phyloP scores from a whole-genome alignment of 2,329 filamentous ascomycete genomes.

The Periconia macrospinosa region DNA sequence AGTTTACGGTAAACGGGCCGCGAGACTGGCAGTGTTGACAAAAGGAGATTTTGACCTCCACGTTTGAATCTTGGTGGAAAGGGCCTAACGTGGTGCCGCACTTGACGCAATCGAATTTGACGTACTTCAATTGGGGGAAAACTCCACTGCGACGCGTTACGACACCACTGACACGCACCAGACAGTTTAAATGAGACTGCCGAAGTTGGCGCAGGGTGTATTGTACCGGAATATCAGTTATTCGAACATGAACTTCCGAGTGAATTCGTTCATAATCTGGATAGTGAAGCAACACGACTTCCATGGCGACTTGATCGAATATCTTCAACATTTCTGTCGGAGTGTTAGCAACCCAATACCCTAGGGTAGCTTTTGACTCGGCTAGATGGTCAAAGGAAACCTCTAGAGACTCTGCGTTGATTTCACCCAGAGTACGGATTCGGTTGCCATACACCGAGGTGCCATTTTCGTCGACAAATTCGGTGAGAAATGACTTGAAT shows the following conservation, averaged over 20 bases:
- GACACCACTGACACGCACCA: constrained; percentile 91
- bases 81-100: constrained; percentile 90
- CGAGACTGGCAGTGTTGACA: constrained; percentile 96
- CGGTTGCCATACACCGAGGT: constrained; percentile 93
- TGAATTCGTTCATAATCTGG: constrained; percentile 98
- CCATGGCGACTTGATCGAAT: constrained; percentile 95
- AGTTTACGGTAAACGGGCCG: constrained; percentile 93
- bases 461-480: constrained; percentile 87
- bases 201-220: constrained; percentile 94
- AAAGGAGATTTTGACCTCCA: constrained; percentile 94
- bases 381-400: constrained; percentile 94
- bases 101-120: constrained; percentile 96
- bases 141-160: constrained; percentile 93
- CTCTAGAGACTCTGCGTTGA: constrained; percentile 94
- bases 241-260: constrained; percentile 95
- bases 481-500: constrained; percentile 96
- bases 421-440: constrained; percentile 91
- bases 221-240: constrained; percentile 89
- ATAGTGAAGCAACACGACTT: constrained; percentile 93
- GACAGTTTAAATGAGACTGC: constrained; percentile 92
- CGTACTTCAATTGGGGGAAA: constrained; percentile 96
- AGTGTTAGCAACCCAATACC: constrained; percentile 94
- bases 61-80: constrained; percentile 95
- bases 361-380: constrained; percentile 87
- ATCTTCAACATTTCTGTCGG: constrained; percentile 94